Evolutionary conservation across 2,329 filamentous ascomycete species (phyloP).

Genomic region (Lachnellula subtilissima): DNA sequence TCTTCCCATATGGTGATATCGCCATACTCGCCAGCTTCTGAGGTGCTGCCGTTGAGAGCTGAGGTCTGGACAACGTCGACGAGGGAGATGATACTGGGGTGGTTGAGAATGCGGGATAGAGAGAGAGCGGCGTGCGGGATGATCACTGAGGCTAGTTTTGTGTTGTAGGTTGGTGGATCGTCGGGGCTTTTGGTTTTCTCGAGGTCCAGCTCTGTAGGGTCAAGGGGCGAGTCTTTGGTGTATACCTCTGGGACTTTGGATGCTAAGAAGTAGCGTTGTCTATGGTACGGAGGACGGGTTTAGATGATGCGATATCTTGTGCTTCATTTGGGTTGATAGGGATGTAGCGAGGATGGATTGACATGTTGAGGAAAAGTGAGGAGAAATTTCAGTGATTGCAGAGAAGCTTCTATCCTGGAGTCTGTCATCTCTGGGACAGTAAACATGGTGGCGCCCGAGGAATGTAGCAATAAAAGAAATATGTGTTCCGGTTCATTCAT

Average conservation of each 20-base stretch:
- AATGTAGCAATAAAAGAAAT: background rate
- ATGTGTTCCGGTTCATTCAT: background rate
- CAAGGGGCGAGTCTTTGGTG: constrained; percentile 4
- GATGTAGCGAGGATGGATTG: constrained; percentile 17
- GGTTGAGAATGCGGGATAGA: constrained; percentile 28
- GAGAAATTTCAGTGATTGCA: background rate
- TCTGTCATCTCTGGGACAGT: background rate
- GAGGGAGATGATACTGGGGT: constrained; percentile 28
- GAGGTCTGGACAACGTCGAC: constrained; percentile 26
- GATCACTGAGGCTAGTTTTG: constrained; percentile 17
- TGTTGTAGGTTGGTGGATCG: constrained; percentile 7
- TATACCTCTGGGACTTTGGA: constrained; percentile 12
- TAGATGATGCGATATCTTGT: constrained; percentile 13
- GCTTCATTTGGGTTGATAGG: constrained; percentile 15
- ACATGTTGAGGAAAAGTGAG: background rate
- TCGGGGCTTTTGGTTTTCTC: background rate
- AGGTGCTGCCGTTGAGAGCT: constrained; percentile 3
- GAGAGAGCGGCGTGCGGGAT: constrained; percentile 20
- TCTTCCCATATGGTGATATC: constrained; percentile 46
- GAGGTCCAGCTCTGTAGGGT: background rate
- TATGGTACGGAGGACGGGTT: constrained; percentile 20
- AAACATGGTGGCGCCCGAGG: background rate
- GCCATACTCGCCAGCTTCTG: constrained; percentile 5
- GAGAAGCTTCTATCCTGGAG: background rate
- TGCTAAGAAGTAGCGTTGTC: constrained; percentile 22